A percentile compares a stretch with the other conserved stretches of the same genome.
Conservation (phyloP, 1,284 basidiomycete species). For the Malassezia nana region DNA sequence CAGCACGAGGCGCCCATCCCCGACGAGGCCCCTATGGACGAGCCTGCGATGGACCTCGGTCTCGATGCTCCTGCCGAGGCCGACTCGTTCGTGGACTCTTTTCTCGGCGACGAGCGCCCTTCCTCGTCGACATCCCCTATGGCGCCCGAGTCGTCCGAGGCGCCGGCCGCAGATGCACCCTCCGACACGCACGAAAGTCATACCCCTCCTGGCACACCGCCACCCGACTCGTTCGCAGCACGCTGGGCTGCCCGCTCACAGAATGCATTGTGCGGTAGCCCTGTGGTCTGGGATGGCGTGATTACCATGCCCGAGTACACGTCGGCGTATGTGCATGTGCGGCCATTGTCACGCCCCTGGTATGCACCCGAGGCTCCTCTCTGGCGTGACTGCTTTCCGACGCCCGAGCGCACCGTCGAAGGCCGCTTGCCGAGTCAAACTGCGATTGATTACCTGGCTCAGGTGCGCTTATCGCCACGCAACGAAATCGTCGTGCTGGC, state of each 20-base stretch:
- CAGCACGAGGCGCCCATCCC: not conserved
- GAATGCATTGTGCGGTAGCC: conserved; percentile 17
- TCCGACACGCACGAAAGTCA: not conserved
- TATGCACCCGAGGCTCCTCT: conserved; percentile 14
- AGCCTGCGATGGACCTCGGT: not conserved
- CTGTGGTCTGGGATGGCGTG: conserved; percentile 41
- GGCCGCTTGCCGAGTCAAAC: conserved; percentile 37
- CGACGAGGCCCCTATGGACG: not conserved
- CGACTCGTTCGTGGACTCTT: conserved; percentile 39
- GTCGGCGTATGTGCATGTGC: conserved; percentile 34
- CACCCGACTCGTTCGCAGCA: conserved; percentile 10
- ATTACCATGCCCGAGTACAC: conserved; percentile 41
- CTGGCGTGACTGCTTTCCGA: conserved; percentile 28
- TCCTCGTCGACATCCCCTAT: not conserved
- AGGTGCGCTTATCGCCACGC: conserved; percentile 30
- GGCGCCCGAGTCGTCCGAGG: not conserved
- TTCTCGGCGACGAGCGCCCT: conserved; percentile 22
- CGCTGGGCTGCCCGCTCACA: conserved; percentile 8
- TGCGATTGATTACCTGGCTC: conserved; percentile 38
- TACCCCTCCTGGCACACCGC: conserved; percentile 22
- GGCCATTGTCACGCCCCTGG: conserved; percentile 31
- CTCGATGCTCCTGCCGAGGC: conserved; percentile 7
- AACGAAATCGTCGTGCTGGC: conserved; percentile 35
- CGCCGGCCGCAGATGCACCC: not conserved
- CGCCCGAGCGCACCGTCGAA: conserved; percentile 27